phyloP scores from a whole-genome alignment of 2,329 filamentous ascomycete genomes.

The Acephala macrosclerotiorum region DNA sequence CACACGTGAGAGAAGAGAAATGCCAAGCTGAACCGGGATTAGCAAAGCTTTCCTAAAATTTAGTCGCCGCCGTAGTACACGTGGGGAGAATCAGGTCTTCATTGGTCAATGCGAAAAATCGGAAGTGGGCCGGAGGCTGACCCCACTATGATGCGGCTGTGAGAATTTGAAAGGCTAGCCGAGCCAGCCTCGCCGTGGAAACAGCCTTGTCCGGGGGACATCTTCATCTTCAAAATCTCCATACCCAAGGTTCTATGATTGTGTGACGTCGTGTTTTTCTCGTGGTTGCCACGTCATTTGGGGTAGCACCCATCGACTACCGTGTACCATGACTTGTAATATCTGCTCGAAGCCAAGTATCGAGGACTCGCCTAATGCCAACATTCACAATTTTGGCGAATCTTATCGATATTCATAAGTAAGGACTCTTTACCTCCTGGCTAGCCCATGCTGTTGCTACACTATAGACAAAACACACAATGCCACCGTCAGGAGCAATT shows the following conservation, averaged over 20 bases:
- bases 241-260: not conserved
- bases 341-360: not conserved
- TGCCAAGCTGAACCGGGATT: not conserved
- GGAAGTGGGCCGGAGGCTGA: not conserved
- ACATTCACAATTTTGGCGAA: not conserved
- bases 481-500: not conserved
- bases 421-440: not conserved
- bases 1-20: slow-evolving; percentile 1
- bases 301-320: not conserved
- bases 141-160: not conserved
- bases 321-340: not conserved
- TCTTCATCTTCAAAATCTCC: not conserved
- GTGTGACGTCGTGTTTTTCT: not conserved
- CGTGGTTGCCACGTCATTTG: not conserved
- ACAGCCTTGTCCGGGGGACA: not conserved
- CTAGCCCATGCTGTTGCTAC: not conserved
- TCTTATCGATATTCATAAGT: not conserved
- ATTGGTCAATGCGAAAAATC: not conserved
- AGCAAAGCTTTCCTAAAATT: not conserved
- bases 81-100: not conserved
- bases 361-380: not conserved
- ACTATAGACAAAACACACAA: slow-evolving; percentile 6
- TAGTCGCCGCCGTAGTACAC: not conserved
- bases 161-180: not conserved
- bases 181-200: not conserved